phyloP scores from a whole-genome alignment of 1,284 basidiomycete genomes.

The Leccinum huronense region DNA sequence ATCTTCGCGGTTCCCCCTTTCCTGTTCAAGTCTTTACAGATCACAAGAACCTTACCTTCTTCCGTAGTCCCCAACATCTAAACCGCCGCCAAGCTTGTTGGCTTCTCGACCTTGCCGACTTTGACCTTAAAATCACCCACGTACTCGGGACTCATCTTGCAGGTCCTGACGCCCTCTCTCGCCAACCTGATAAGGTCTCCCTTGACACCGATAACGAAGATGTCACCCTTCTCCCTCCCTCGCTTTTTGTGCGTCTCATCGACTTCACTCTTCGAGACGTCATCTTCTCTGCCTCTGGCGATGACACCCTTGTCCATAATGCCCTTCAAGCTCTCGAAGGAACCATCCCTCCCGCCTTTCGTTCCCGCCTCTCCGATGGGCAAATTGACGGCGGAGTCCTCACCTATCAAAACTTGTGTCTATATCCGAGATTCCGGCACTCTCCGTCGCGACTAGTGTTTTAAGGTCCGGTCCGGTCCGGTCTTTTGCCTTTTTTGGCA shows the following conservation, averaged over 20 bases:
- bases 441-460: no score
- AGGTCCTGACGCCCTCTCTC: not conserved
- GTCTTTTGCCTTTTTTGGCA: no score
- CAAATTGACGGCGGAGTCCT: not conserved
- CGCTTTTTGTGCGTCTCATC: not conserved
- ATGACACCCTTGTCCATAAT: not conserved
- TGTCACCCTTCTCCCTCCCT: not conserved
- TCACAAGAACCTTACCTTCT: no score
- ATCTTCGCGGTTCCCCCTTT: no score
- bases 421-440: not conserved
- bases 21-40: not conserved
- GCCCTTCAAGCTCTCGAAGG: not conserved
- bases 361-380: not conserved
- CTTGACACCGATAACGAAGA: not conserved
- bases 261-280: accelerated
- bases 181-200: not conserved
- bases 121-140: not conserved
- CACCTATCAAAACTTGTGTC: not conserved
- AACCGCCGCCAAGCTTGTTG: not conserved
- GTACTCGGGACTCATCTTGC: not conserved
- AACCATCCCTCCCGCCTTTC: not conserved
- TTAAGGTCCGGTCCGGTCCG: no score
- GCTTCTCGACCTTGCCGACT: not conserved
- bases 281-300: accelerated
- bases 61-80: no score